A percentile compares a stretch with the other conserved stretches of the same genome.
These are phyloP conservation scores for Ormosia emarginata DNA, from an alignment of 306 rosid genomes.

Conservation along the genomic window DNA sequence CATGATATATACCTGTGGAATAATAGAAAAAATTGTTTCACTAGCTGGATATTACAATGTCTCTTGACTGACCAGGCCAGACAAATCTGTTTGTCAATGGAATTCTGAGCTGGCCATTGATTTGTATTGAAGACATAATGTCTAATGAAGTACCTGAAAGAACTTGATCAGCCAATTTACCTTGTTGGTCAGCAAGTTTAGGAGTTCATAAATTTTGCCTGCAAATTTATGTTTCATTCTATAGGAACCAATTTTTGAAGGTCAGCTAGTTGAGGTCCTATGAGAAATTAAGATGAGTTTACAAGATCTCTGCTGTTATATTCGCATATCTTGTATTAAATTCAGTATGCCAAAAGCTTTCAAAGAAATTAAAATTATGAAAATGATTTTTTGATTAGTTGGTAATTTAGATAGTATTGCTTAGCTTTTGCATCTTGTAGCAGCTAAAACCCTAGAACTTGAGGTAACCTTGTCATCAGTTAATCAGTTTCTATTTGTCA, in stretches of 20 bases:
- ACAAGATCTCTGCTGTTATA: neutral
- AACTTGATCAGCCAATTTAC: neutral
- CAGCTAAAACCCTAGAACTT: neutral
- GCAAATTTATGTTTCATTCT: neutral
- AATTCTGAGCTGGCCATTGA: neutral
- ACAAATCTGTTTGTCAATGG: neutral
- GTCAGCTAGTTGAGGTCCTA: too few relatives aligned
- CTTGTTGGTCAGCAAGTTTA: neutral
- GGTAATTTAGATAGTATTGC: neutral
- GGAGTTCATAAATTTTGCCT: neutral
- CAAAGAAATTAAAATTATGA: neutral
- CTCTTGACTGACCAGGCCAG: neutral
- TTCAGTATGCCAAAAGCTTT: too few relatives aligned
- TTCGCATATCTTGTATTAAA: neutral
- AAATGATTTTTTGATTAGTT: neutral
- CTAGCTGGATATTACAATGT: neutral
- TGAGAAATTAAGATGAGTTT: neutral
- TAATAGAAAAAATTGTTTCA: neutral
- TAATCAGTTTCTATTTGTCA: too few relatives aligned
- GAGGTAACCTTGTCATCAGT: too few relatives aligned
- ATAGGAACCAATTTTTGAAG: neutral
- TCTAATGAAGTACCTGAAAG: neutral
- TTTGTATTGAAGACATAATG: neutral
- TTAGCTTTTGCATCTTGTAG: neutral
- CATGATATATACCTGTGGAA: neutral